A percentile compares a stretch with the other conserved stretches of the same genome.
phyloP scores from a whole-genome alignment of 805 yeast genomes.

The Kuraishia hungarica region DNA sequence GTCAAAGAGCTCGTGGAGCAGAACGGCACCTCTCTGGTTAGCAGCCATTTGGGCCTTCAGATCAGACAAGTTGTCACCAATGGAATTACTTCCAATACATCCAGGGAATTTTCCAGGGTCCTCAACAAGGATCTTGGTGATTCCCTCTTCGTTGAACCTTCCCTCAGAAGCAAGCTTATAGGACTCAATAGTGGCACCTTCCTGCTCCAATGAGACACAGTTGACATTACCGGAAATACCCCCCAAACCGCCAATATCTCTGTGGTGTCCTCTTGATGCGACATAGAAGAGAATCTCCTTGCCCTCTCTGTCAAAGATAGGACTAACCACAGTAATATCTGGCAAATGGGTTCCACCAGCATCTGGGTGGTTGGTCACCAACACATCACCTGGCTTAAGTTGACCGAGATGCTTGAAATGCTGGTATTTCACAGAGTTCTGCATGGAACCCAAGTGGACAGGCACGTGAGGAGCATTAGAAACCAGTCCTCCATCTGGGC shows the following conservation, averaged over 20 bases:
- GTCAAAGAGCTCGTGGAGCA: slow-evolving; percentile 48
- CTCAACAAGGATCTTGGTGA: slow-evolving; percentile 50
- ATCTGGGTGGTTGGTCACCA: slow-evolving; percentile 74
- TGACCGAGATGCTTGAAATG: slow-evolving; percentile 30
- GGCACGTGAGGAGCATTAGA: slow-evolving; percentile 90
- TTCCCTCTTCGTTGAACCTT: slow-evolving; percentile 37
- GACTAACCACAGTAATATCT: slow-evolving; percentile 88
- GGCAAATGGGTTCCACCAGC: slow-evolving; percentile 86
- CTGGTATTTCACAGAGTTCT: slow-evolving; percentile 66
- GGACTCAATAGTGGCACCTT: slow-evolving; percentile 74
- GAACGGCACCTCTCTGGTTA: slow-evolving; percentile 71
- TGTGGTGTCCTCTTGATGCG: slow-evolving; percentile 94
- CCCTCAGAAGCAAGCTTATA: too few relatives aligned
- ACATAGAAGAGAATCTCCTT: slow-evolving; percentile 69
- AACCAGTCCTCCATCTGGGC: slow-evolving; percentile 65
- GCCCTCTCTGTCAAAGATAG: slow-evolving; percentile 51
- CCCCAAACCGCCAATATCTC: slow-evolving; percentile 96
- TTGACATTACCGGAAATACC: slow-evolving; percentile 24
- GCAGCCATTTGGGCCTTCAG: slow-evolving; percentile 85
- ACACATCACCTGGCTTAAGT: slow-evolving; percentile 63
- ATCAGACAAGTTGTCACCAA: slow-evolving; percentile 79
- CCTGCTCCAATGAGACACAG: slow-evolving; percentile 38
- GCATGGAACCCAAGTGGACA: slow-evolving; percentile 82
- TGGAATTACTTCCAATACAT: slow-evolving; percentile 81
- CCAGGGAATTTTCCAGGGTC: slow-evolving; percentile 81